These are phyloP conservation scores for Candida namnaoensis DNA, from an alignment of 805 yeast species.

Conservation along the genomic window DNA sequence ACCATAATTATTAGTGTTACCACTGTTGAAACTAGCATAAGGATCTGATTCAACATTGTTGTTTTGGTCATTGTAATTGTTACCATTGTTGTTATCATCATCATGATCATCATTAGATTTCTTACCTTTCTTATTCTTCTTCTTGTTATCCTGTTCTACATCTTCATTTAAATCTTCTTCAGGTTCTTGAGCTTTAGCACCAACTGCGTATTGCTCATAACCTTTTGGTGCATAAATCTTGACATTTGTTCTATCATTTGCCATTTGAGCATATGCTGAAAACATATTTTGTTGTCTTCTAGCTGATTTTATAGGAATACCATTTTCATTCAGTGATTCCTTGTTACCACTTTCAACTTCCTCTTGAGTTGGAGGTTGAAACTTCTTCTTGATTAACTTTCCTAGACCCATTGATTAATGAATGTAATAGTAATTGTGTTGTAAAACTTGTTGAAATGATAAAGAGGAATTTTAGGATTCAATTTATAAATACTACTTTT, in stretches of 20 bases:
- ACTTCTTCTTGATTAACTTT: constrained; percentile 28
- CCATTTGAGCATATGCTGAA: constrained; percentile 38
- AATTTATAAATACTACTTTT: too few relatives aligned
- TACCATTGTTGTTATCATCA: too few relatives aligned
- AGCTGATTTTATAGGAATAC: constrained; percentile 29
- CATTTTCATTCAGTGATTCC: constrained; percentile 32
- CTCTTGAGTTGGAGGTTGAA: constrained; percentile 38
- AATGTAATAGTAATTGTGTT: too few relatives aligned
- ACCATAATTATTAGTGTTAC: too few relatives aligned
- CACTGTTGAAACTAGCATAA: too few relatives aligned
- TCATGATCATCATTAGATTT: too few relatives aligned
- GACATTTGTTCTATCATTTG: constrained; percentile 28
- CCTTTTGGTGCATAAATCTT: constrained; percentile 31
- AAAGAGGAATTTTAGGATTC: too few relatives aligned
- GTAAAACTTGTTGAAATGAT: too few relatives aligned
- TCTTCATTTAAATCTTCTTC: constrained; percentile 1
- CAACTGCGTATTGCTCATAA: constrained; percentile 21
- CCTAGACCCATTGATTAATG: neutral
- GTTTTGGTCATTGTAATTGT: too few relatives aligned
- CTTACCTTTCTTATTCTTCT: too few relatives aligned
- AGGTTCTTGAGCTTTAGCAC: constrained; percentile 6
- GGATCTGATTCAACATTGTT: too few relatives aligned
- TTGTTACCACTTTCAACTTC: constrained; percentile 30
- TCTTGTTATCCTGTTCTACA: too few relatives aligned
- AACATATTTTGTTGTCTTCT: constrained; percentile 31